Percentiles rank a stretch among this genome's conserved stretches.
Conservation (phyloP, 2,329 filamentous ascomycete species). For the Ceratocystis colombiana region DNA sequence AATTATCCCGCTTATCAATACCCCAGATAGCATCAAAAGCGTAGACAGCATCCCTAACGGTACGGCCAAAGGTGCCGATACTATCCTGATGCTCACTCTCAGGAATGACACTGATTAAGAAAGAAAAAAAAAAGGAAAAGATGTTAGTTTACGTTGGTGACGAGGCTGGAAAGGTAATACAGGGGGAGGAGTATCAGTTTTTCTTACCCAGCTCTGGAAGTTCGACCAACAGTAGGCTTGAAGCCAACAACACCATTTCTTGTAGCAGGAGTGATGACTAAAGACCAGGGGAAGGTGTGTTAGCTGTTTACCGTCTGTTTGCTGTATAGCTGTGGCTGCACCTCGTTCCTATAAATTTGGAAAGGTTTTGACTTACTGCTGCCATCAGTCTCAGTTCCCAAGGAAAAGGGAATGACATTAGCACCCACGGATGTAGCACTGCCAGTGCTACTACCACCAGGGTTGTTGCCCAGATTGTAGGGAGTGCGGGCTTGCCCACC, state of each 20-base stretch:
- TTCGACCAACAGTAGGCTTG: slow-evolving; percentile 66
- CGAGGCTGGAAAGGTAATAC: neutral
- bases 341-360: neutral
- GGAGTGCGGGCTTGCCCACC: slow-evolving; percentile 55
- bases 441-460: slow-evolving; percentile 59
- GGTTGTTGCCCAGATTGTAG: slow-evolving; percentile 59
- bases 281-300: neutral
- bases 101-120: slow-evolving; percentile 43
- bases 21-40: slow-evolving; percentile 60
- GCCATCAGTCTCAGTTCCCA: slow-evolving; percentile 67
- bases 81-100: slow-evolving; percentile 59
- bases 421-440: slow-evolving; percentile 54
- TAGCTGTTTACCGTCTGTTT: neutral
- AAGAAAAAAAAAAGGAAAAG: neutral
- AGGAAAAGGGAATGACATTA: slow-evolving; percentile 52
- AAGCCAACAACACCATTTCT: slow-evolving; percentile 60
- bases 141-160: neutral
- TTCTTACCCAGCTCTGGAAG: slow-evolving; percentile 43
- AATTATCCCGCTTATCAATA: slow-evolving; percentile 52
- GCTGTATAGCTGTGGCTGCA: neutral
- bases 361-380: slow-evolving; percentile 36
- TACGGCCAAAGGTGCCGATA: slow-evolving; percentile 57
- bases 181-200: neutral
- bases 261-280: slow-evolving; percentile 60
- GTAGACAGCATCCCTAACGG: slow-evolving; percentile 57